Percentiles rank a stretch among this genome's conserved stretches.
These are phyloP conservation scores for Rhizopogon vinicolor DNA, from an alignment of 768 basidiomycete species.

Conservation along the genomic window DNA sequence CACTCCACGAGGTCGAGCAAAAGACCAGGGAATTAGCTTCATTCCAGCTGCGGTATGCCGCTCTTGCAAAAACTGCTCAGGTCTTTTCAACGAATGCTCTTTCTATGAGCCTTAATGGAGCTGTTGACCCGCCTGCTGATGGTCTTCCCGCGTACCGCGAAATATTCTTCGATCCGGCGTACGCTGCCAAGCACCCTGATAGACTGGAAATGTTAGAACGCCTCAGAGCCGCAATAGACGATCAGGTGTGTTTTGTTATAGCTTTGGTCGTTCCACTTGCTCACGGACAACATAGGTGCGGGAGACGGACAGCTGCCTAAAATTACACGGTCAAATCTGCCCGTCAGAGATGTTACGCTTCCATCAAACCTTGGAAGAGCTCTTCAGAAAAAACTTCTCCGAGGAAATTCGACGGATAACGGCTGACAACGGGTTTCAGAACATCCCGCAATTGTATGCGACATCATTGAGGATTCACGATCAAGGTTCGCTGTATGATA, in stretches of 20 bases:
- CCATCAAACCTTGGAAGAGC: conserved; percentile 83
- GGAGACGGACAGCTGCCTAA: conserved; percentile 79
- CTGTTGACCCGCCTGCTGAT: conserved; percentile 77
- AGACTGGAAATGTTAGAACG: conserved; percentile 68
- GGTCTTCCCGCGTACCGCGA: conserved; percentile 75
- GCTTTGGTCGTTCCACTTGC: background rate
- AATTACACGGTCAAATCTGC: conserved; percentile 78
- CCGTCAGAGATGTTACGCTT: conserved; percentile 87
- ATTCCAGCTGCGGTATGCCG: conserved; percentile 66
- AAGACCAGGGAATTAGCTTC: conserved; percentile 75
- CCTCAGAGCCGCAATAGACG: conserved; percentile 70
- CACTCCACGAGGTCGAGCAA: conserved; percentile 73
- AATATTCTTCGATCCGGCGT: conserved; percentile 70
- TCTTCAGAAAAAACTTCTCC: conserved; percentile 80
- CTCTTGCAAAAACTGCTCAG: conserved; percentile 74
- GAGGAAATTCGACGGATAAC: conserved; percentile 76
- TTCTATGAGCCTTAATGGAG: conserved; percentile 82
- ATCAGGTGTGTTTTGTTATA: conserved; percentile 51
- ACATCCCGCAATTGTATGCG: conserved; percentile 36
- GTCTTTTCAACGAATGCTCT: conserved; percentile 73
- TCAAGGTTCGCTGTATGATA: conserved; percentile 44
- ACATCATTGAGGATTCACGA: conserved; percentile 35
- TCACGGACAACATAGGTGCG: conserved; percentile 46
- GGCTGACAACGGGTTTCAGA: conserved; percentile 52
- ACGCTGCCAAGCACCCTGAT: conserved; percentile 63